Evolutionary conservation across 2,329 filamentous ascomycete species (phyloP).

Genomic region (Blumeria hordei): DNA sequence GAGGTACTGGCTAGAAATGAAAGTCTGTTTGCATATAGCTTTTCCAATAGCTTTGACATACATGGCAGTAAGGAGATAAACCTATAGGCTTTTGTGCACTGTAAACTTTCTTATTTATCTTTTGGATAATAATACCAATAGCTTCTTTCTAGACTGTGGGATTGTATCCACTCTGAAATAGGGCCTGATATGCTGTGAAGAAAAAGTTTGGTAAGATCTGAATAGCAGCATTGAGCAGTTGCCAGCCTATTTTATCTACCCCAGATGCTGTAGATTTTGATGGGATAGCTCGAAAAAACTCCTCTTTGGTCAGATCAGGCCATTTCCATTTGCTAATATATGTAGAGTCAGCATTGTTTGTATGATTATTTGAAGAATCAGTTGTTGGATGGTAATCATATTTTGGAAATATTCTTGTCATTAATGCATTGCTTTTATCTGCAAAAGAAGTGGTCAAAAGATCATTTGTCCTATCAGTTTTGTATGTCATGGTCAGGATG

Average conservation of each 20-base stretch:
- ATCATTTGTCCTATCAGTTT: too few species aligned
- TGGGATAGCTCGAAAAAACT: neutral
- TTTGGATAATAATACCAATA: slow-evolving; percentile 1
- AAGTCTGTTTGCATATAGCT: neutral
- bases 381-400: too few species aligned
- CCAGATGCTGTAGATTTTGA: neutral
- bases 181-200: neutral
- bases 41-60: neutral
- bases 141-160: neutral
- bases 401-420: too few species aligned
- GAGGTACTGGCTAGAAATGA: neutral
- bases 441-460: too few species aligned
- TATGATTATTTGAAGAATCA: too few species aligned
- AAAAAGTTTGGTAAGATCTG: neutral
- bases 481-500: too few species aligned
- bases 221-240: neutral
- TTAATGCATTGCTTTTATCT: too few species aligned
- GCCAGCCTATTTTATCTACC: neutral
- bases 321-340: neutral
- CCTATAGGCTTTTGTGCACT: neutral
- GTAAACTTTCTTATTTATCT: neutral
- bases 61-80: neutral
- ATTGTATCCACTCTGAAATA: slow-evolving; percentile 1
- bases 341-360: too few species aligned
- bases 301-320: neutral